Evolutionary conservation across 2,329 filamentous ascomycete genomes (phyloP), one percentile per base, ranked within the genome.

Genomic region (Fusarium sacchari): DNA sequence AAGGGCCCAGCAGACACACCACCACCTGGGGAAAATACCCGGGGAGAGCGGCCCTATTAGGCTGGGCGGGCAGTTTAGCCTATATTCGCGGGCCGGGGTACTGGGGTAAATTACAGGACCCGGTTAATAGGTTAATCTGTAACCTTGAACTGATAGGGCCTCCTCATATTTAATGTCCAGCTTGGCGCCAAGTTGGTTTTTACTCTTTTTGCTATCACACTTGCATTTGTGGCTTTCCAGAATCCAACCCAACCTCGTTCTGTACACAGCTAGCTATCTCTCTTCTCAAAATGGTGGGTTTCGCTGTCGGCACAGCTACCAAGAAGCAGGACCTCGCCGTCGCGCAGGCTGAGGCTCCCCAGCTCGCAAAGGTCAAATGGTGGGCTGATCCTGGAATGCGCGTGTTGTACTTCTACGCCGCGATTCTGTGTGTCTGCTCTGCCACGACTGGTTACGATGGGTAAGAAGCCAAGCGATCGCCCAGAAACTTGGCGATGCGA

Each of bases 391-490:
- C 88, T 36, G 86, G 89, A 75, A 80, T 91, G 65, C 83, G 88
- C 60, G 86, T 84, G 77, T 84, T 68, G 40, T 68, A 68, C 55
- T 69, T 90, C 14, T 90, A 90, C 77, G 83, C 83, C 60, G 84
- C 85, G 77, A 84, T 83, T 68, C 81, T 84, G 13, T 85, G 90
- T 64, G 83, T 91, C 88, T 89, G 80, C 22, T 90, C 89, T 39
- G 89, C 89, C 47, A 90, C 88, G 26, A 90, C 88, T 7, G 88
- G 89, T 59, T 91, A 90, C 77, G 89, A 91, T 81, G 88, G 88
- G 67, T 70, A 70, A 52, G 44, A 22, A 14, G 47, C 49, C 30
- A 52, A 71, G 66, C 12, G 22, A 40, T 64, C 12, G 32, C 18
- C 26, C n/a, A 10, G 18, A 4, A 3, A 32, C 17, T 28, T 14